Evolutionary conservation across 1,139 yeast species (phyloP), one percentile per base, ranked within the genome.

Genomic region (Geotrichum klebahnii): DNA sequence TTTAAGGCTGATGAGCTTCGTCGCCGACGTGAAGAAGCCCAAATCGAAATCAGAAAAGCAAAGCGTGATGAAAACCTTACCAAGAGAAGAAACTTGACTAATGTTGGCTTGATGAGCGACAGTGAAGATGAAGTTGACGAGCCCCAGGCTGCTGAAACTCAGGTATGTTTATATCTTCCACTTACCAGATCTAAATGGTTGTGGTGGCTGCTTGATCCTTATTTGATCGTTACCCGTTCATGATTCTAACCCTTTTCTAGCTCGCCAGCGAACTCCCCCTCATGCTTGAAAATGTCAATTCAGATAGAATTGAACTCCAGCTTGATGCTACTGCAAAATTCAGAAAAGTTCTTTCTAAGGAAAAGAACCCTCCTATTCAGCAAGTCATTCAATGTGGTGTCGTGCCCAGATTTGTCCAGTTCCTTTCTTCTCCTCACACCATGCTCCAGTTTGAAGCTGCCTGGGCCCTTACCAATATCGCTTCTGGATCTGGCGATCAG

Each of bases 381-480:
- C 76, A 86, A 57, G 97, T 94, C 48, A 90, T 94, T 59, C 84
- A 87, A 65, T 78, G 90, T 52, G 97, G 97, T 40, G 97, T 90
- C 33, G 94, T 92, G 48, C 95, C 96, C 51, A 81, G 82, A 51
- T 80, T 92, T 67, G 97, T 94, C 50, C 82, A 80, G 62, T 89
- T 90, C 63, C 84, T 92, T 87, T 73, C 75, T 55, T 81, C 83
- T 50, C 78, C 80, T 47, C 87, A 83, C 66, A 90, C 87, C 63
- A 80, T 85, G 78, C 77, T 94, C 61, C 98, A 92, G 70, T 80
- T 92, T 65, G 98, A 92, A 73, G 96, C 97, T 12, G 97, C 98
- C 8, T 94, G 98, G 98, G 97, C 98, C 17, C 78, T 92, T 62
- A 94, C 98, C 51, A 92, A 92, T 67, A 90, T 92, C 68, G 97